Conservation (phyloP, 2,329 filamentous ascomycete species). For the Dendrostoma leiphaemia region DNA sequence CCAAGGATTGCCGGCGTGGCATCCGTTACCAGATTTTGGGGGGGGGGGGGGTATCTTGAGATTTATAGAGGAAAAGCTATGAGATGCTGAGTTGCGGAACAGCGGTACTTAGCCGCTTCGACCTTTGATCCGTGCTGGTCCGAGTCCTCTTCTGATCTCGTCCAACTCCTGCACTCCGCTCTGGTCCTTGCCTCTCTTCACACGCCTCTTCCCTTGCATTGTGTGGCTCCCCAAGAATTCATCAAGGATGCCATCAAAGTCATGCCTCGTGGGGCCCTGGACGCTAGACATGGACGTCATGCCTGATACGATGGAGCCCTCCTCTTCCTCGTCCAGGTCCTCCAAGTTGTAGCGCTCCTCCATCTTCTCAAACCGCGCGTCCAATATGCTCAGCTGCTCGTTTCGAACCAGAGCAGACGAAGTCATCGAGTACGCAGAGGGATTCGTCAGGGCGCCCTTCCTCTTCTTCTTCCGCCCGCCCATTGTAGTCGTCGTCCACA, state of each 20-base stretch:
- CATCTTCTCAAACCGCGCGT: constrained; percentile 87
- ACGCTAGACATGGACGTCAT: constrained; percentile 66
- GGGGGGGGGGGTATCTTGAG: constrained; percentile 8
- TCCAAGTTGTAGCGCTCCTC: constrained; percentile 78
- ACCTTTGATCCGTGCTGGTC: constrained; percentile 63
- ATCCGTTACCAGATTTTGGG: not conserved
- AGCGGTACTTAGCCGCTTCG: constrained; percentile 3
- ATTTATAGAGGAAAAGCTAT: constrained; percentile 3
- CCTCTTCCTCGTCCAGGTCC: constrained; percentile 46
- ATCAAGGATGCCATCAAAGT: constrained; percentile 90
- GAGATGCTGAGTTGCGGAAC: not conserved
- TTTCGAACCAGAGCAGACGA: constrained; percentile 94
- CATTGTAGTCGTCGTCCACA: constrained; percentile 73
- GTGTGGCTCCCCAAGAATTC: constrained; percentile 80
- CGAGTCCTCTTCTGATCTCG: constrained; percentile 78
- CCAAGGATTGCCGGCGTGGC: not conserved
- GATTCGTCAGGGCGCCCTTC: constrained; percentile 87
- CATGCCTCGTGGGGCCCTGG: constrained; percentile 64
- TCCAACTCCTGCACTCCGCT: constrained; percentile 86
- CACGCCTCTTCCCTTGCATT: constrained; percentile 68
- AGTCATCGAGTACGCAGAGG: constrained; percentile 92
- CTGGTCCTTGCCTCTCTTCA: constrained; percentile 78
- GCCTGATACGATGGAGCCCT: constrained; percentile 54
- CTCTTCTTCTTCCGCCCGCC: constrained; percentile 88
- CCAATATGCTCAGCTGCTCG: constrained; percentile 79